Conservation (phyloP, 768 basidiomycete species). For the Trametes cubensis region DNA sequence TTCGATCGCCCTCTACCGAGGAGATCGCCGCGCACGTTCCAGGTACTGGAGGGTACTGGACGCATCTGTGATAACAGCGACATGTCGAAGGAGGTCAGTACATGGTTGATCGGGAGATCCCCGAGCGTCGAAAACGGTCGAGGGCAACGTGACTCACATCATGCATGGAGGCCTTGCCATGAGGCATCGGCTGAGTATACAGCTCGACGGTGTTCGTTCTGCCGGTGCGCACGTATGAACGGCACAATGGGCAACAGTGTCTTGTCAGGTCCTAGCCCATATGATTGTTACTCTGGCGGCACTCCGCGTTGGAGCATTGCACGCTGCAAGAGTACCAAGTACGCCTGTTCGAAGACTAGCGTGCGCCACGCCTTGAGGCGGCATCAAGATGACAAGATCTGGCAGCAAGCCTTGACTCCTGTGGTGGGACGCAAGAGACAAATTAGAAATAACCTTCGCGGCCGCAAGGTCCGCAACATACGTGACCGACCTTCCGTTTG, state of each 20-base stretch:
- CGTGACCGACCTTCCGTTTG: background rate
- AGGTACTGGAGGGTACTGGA: constrained; percentile 3
- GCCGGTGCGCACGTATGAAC: too few species aligned
- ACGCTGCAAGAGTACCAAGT: background rate
- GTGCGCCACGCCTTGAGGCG: constrained; percentile 8
- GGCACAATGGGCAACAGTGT: background rate
- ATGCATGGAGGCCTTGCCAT: background rate
- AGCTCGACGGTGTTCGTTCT: background rate
- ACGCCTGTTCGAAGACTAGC: constrained; percentile 1
- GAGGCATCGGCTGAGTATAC: background rate
- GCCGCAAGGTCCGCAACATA: constrained; percentile 15
- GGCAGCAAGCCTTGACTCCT: background rate
- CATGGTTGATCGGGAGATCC: constrained; percentile 10
- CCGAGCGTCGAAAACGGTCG: constrained; percentile 2
- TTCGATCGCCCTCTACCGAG: background rate
- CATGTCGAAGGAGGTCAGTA: background rate
- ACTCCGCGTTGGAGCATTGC: background rate
- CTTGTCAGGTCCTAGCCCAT: background rate
- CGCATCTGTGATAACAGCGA: background rate
- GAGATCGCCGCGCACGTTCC: constrained; percentile 16
- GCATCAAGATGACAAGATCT: constrained; percentile 7
- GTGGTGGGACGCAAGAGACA: background rate
- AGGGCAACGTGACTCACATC: constrained; percentile 1
- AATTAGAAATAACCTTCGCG: constrained; percentile 13
- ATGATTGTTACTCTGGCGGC: background rate